Conservation (phyloP, 768 basidiomycete species). For the Naganishia kalamii region DNA sequence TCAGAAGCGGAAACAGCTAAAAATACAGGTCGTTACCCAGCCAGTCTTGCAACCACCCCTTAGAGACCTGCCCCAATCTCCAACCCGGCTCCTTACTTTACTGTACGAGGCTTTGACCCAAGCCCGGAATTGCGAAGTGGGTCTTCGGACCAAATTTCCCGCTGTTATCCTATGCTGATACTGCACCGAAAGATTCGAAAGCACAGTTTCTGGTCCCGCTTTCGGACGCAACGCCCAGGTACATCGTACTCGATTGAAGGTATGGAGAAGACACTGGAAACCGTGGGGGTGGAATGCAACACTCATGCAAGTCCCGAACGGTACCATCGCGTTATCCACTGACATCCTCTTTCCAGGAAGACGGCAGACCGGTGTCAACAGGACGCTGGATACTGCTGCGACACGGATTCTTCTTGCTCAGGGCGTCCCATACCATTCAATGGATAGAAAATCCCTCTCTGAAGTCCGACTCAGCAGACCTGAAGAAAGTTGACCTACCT, state of each 20-base stretch:
- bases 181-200: neutral
- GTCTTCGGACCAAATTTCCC: neutral
- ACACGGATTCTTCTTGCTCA: conserved; percentile 19
- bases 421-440: conserved; percentile 18
- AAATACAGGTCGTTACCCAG: conserved; percentile 18
- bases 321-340: neutral
- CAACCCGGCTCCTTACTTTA: conserved; percentile 15
- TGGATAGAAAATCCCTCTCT: conserved; percentile 23
- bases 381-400: conserved; percentile 23
- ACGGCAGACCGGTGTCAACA: conserved; percentile 17
- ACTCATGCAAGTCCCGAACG: conserved; percentile 13
- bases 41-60: neutral
- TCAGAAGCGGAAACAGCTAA: conserved; percentile 15
- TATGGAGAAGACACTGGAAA: conserved; percentile 18
- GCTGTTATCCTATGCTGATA: neutral
- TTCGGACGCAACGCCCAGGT: neutral
- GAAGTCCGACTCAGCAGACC: neutral
- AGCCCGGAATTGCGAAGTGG: conserved; percentile 21
- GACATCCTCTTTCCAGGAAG: neutral
- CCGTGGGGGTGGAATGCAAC: conserved; percentile 26
- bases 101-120: conserved; percentile 20
- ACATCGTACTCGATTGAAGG: conserved; percentile 2
- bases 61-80: neutral
- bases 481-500: neutral
- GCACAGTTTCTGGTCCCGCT: conserved; percentile 17